A percentile compares a stretch with the other conserved stretches of the same genome.
Conservation (phyloP, 768 basidiomycete genomes). For the Dendrothele bispora region DNA sequence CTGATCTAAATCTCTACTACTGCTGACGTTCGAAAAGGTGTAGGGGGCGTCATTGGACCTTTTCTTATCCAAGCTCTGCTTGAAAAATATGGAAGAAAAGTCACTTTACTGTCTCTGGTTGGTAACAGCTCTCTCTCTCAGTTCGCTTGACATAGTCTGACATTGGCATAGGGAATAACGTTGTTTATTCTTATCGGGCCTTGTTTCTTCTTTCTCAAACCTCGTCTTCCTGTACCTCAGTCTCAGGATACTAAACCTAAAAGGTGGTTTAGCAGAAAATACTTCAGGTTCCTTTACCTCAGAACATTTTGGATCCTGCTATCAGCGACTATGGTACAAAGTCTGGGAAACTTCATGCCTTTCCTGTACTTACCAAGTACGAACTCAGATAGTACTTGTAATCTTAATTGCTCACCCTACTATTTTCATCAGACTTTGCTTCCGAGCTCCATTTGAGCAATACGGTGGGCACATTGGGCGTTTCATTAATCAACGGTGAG, state of each 20-base stretch:
- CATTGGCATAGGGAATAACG: constrained; percentile 5
- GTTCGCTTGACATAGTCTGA: neutral
- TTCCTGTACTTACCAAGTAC: constrained; percentile 13
- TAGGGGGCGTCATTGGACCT: constrained; percentile 11
- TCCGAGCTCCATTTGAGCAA: constrained; percentile 7
- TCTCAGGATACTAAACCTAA: constrained; percentile 1
- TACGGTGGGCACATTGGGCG: constrained; percentile 8
- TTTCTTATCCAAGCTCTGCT: constrained; percentile 12
- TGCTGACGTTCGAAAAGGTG: constrained; percentile 3
- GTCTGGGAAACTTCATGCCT: constrained; percentile 12
- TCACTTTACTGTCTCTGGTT: constrained; percentile 11
- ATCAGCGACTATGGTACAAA: constrained; percentile 10
- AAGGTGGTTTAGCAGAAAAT: too few relatives aligned
- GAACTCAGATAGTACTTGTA: neutral
- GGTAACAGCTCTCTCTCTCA: neutral
- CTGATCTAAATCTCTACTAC: neutral
- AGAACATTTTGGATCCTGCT: constrained; percentile 13
- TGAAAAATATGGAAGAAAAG: constrained; percentile 8
- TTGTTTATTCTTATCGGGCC: constrained; percentile 8
- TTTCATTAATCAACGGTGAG: constrained; percentile 13
- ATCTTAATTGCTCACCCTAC: neutral
- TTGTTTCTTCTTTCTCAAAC: constrained; percentile 12
- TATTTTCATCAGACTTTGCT: constrained; percentile 7
- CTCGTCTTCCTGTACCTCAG: constrained; percentile 8
- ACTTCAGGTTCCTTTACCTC: constrained; percentile 6